Percentiles rank a stretch among this genome's conserved stretches.
These are phyloP conservation scores for Helminthosporium solani DNA, from an alignment of 2,329 filamentous ascomycete species.

Conservation along the genomic window DNA sequence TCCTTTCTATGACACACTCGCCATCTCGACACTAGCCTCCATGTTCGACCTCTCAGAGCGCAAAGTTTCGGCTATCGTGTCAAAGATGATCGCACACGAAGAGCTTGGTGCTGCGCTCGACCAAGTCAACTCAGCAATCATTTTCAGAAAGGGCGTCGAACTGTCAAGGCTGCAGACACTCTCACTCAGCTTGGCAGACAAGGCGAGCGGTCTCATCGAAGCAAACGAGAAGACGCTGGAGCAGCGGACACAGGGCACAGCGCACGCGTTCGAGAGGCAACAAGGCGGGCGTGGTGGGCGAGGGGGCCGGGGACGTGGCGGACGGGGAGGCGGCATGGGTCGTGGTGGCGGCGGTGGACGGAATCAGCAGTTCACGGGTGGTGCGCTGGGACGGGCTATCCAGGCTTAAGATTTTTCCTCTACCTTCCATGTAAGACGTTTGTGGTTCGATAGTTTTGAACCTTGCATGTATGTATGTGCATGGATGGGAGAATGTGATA, in stretches of 20 bases:
- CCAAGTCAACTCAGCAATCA: slow-evolving; percentile 94
- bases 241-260: slow-evolving; percentile 92
- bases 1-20: slow-evolving; percentile 96
- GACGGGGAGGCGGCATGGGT: slow-evolving; percentile 58
- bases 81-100: slow-evolving; percentile 99
- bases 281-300: slow-evolving; percentile 67
- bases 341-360: slow-evolving; percentile 63
- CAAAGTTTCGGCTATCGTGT: slow-evolving; percentile 93
- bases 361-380: slow-evolving; percentile 78
- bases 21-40: slow-evolving; percentile 75
- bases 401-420: slow-evolving; percentile 41
- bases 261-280: slow-evolving; percentile 93
- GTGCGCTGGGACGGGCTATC: slow-evolving; percentile 66
- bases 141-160: slow-evolving; percentile 99
- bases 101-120: slow-evolving; percentile 94
- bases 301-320: slow-evolving; percentile 59
- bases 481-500: too few species aligned
- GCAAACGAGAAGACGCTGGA: slow-evolving; percentile 96
- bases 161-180: slow-evolving; percentile 93
- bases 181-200: slow-evolving; percentile 90
- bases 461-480: too few species aligned
- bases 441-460: neutral
- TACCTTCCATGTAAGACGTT: neutral
- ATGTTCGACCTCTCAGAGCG: slow-evolving; percentile 94
- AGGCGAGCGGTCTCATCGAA: slow-evolving; percentile 94